Evolutionary conservation across 352 stramenopile genomes (phyloP).

Genomic region (Elongisporangium prolatum): DNA sequence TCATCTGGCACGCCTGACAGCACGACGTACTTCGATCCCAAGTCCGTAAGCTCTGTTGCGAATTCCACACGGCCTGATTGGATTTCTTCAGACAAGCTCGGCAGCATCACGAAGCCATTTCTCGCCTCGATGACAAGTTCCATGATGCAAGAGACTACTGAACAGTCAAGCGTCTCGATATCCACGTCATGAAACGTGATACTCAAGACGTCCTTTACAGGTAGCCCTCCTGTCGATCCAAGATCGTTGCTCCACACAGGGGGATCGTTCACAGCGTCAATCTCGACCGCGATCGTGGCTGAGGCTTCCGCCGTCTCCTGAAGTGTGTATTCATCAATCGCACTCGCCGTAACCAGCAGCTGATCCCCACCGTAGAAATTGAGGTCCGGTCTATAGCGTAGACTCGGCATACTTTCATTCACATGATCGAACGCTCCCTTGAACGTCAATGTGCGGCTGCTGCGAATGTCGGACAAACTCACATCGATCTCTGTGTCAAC

Average conservation of each 20-base stretch:
- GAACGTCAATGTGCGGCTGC: conserved; percentile 4
- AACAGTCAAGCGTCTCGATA: conserved; percentile 13
- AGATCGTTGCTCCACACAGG: conserved; percentile 37
- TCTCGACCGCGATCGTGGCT: conserved; percentile 20
- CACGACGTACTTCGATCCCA: conserved; percentile 19
- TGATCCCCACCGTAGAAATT: conserved; percentile 45
- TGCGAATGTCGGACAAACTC: neutral
- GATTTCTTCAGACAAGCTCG: conserved; percentile 10
- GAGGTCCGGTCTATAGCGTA: conserved; percentile 34
- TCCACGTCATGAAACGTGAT: conserved; percentile 51
- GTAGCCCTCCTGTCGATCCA: conserved; percentile 16
- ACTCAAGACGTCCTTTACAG: conserved; percentile 23
- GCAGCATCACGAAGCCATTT: conserved; percentile 32
- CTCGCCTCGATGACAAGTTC: conserved; percentile 51
- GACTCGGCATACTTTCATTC: conserved; percentile 24
- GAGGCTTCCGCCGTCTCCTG: conserved; percentile 24
- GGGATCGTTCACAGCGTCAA: conserved; percentile 53
- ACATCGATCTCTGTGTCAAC: conserved; percentile 6
- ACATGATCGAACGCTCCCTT: conserved; percentile 42
- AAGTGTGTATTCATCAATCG: conserved; percentile 40
- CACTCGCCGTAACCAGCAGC: conserved; percentile 29
- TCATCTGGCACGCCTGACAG: conserved; percentile 24
- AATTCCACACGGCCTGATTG: conserved; percentile 2
- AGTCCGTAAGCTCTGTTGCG: neutral
- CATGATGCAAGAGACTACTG: conserved; percentile 26